Evolutionary conservation across 2,329 filamentous ascomycete species (phyloP).

Genomic region (Trichoderma lentiforme): DNA sequence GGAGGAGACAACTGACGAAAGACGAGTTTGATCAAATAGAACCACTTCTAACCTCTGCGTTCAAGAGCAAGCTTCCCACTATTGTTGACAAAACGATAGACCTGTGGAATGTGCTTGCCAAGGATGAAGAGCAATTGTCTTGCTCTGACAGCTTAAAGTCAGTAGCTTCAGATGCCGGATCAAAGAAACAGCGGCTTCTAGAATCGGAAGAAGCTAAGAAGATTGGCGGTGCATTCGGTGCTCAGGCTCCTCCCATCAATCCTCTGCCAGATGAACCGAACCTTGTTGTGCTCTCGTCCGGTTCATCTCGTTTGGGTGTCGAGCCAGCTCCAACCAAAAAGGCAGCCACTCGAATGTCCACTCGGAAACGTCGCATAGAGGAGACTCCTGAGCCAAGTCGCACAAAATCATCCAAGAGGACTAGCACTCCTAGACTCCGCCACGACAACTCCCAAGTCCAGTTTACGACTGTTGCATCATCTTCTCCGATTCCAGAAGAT

Average conservation of each 20-base stretch:
- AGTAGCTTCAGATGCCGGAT: conserved; percentile 59
- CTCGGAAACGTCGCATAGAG: conserved; percentile 31
- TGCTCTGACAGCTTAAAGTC: conserved; percentile 64
- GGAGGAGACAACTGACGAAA: conserved; percentile 36
- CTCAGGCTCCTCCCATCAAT: conserved; percentile 41
- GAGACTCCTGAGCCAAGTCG: conserved; percentile 26
- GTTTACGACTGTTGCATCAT: conserved; percentile 66
- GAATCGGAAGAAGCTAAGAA: conserved; percentile 42
- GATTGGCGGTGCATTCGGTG: conserved; percentile 37
- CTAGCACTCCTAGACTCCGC: conserved; percentile 53
- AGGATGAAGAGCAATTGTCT: conserved; percentile 52
- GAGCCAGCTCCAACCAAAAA: conserved; percentile 20
- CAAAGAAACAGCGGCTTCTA: conserved; percentile 47
- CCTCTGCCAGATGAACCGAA: conserved; percentile 49
- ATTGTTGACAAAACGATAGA: conserved; percentile 50
- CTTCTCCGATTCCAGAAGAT: conserved; percentile 44
- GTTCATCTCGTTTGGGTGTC: conserved; percentile 28
- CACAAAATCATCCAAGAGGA: conserved; percentile 27
- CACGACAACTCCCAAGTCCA: conserved; percentile 82
- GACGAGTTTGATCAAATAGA: conserved; percentile 53
- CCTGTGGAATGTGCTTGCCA: conserved; percentile 70
- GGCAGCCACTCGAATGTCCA: conserved; percentile 23
- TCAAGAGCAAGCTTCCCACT: conserved; percentile 53
- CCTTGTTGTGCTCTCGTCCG: conserved; percentile 31
- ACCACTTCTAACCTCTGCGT: conserved; percentile 52